Conservation (phyloP, 805 yeast genomes). For the Saccharomycopsis lassenensis region DNA sequence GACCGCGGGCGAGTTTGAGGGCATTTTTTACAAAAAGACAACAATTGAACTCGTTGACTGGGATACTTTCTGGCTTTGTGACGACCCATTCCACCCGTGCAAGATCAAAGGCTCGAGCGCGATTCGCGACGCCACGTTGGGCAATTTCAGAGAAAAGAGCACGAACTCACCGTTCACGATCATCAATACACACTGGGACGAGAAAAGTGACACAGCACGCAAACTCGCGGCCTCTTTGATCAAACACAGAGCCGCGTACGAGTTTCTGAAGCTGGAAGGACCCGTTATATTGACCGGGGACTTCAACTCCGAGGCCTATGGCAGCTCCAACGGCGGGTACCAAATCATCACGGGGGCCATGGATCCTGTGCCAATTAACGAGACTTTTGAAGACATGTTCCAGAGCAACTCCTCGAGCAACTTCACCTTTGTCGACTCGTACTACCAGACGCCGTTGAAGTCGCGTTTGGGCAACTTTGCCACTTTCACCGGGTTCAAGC, state of each 20-base stretch:
- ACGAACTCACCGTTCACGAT: constrained; percentile 23
- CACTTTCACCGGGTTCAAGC: constrained; percentile 32
- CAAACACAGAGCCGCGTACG: constrained; percentile 28
- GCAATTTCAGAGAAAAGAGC: constrained; percentile 22
- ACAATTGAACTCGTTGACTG: constrained; percentile 25
- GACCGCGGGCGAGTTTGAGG: constrained; percentile 32
- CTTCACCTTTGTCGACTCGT: constrained; percentile 24
- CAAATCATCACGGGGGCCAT: constrained; percentile 22
- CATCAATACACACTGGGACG: constrained; percentile 34
- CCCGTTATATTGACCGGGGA: constrained; percentile 35
- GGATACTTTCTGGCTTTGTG: constrained; percentile 34
- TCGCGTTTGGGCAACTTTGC: constrained; percentile 27
- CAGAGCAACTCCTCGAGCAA: constrained; percentile 12
- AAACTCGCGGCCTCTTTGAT: constrained; percentile 27
- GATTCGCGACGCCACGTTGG: constrained; percentile 30
- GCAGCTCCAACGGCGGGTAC: constrained; percentile 24
- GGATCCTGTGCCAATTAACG: constrained; percentile 18
- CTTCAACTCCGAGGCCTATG: constrained; percentile 31
- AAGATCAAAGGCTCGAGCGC: constrained; percentile 32
- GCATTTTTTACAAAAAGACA: constrained; percentile 28
- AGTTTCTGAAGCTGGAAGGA: constrained; percentile 24
- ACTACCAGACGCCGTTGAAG: constrained; percentile 20
- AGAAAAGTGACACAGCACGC: constrained; percentile 29
- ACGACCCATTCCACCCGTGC: constrained; percentile 31
- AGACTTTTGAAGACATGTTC: constrained; percentile 21